A percentile compares a stretch with the other conserved stretches of the same genome.
These are phyloP conservation scores for Monsonia emarginata DNA, from an alignment of 441 rosid genomes.

Conservation along the genomic window DNA sequence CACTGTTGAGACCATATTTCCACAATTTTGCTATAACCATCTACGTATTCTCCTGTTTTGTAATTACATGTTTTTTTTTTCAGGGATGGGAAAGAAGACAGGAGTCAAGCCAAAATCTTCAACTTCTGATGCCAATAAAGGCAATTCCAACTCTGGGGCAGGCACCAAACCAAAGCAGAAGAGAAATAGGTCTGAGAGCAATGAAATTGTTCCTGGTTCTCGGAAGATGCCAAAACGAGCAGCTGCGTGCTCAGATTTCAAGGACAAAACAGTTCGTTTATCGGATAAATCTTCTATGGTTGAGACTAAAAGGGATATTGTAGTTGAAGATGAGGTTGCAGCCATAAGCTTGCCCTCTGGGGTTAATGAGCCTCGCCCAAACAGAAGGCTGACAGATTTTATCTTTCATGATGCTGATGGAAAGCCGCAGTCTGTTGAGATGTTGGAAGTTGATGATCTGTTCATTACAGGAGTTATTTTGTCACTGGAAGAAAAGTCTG, in stretches of 20 bases:
- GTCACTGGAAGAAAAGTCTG: slow-evolving; percentile 38
- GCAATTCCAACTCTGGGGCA: slow-evolving; percentile 1
- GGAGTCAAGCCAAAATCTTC: slow-evolving; percentile 11
- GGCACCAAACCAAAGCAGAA: slow-evolving; percentile 13
- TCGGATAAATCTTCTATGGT: slow-evolving; percentile 18
- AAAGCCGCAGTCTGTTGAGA: slow-evolving; percentile 40
- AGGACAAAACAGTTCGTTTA: slow-evolving; percentile 17
- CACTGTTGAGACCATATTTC: background rate
- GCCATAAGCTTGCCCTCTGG: slow-evolving; percentile 26
- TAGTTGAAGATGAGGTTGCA: slow-evolving; percentile 21
- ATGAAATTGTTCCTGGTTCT: background rate
- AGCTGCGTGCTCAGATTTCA: slow-evolving; percentile 22
- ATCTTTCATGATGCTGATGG: slow-evolving; percentile 44
- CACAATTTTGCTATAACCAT: background rate
- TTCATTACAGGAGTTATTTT: slow-evolving; percentile 54
- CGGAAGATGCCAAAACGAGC: slow-evolving; percentile 27
- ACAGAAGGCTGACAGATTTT: slow-evolving; percentile 59
- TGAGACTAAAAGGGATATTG: slow-evolving; percentile 14
- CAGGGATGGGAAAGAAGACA: slow-evolving; percentile 16
- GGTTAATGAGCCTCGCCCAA: slow-evolving; percentile 34
- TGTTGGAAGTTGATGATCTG: slow-evolving; percentile 56
- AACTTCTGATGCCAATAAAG: slow-evolving; percentile 11
- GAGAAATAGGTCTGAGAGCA: slow-evolving; percentile 14
- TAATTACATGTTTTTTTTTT: background rate
- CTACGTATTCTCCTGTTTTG: background rate